These are phyloP conservation scores for Posidonia australis DNA, from an alignment of 106 monocot genomes.

Conservation along the genomic window DNA sequence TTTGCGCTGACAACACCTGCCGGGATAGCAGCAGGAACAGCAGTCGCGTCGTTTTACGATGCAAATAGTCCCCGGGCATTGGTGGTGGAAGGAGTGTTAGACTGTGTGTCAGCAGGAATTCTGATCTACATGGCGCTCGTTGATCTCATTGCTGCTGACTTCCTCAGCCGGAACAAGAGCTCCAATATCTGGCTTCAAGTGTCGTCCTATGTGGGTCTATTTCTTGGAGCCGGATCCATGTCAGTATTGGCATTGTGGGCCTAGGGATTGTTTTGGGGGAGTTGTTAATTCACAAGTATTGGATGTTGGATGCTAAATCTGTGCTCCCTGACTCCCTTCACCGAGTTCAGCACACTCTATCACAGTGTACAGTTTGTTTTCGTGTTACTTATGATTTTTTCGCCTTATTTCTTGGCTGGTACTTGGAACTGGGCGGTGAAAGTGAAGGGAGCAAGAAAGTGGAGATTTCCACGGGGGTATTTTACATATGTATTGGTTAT, in stretches of 20 bases:
- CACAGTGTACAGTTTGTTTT: too few species aligned
- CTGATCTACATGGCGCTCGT: conserved; percentile 47
- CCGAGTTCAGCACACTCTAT: too few species aligned
- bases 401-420: too few species aligned
- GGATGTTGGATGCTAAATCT: too few species aligned
- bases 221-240: conserved; percentile 31
- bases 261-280: not conserved
- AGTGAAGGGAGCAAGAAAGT: too few species aligned
- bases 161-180: conserved; percentile 12
- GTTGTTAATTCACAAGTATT: too few species aligned
- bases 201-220: conserved; percentile 16
- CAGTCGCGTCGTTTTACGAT: conserved; percentile 7
- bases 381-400: too few species aligned
- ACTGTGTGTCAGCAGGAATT: conserved; percentile 30
- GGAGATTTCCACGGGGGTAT: too few species aligned
- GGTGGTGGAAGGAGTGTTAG: conserved; percentile 28
- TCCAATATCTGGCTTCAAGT: conserved; percentile 8
- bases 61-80: conserved; percentile 20
- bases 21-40: conserved; percentile 24
- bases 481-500: too few species aligned
- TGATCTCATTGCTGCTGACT: conserved; percentile 34
- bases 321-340: too few species aligned
- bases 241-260: conserved; percentile 29
- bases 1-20: conserved; percentile 32
- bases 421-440: too few species aligned